Evolutionary conservation across 257 asterid genomes (phyloP).

Genomic region (Petunia secreta): DNA sequence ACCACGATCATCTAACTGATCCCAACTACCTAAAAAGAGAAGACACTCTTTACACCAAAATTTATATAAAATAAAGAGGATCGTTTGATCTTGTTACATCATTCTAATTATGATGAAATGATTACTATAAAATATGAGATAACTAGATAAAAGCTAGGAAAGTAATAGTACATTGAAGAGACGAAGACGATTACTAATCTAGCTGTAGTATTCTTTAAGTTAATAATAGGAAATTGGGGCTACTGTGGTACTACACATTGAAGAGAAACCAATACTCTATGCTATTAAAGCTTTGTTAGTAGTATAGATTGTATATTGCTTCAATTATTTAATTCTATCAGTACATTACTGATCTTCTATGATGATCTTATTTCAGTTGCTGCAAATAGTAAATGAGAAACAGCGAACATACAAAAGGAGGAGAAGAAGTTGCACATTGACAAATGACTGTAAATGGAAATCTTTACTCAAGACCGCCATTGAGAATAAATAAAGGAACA

Average conservation of each 20-base stretch:
- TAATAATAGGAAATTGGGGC: neutral
- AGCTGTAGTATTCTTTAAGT: neutral
- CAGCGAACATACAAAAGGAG: neutral
- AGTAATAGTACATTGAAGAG: neutral
- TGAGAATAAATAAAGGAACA: neutral
- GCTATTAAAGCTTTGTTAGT: conserved; percentile 2
- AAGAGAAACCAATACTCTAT: neutral
- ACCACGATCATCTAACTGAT: neutral
- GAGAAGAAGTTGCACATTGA: neutral
- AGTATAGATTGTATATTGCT: neutral
- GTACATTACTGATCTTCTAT: neutral
- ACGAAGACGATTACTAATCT: conserved; percentile 7
- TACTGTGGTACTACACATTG: neutral
- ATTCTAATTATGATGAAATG: neutral
- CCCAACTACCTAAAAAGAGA: neutral
- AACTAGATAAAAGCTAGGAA: neutral
- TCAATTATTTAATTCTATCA: conserved; percentile 12
- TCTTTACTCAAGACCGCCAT: neutral
- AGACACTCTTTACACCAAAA: neutral
- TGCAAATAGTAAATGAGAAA: conserved; percentile 16
- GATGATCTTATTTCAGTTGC: neutral
- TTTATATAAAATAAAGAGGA: neutral
- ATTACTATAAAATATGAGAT: neutral
- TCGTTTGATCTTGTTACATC: neutral
- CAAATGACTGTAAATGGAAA: neutral